These are phyloP conservation scores for Beverwykella pulmonaria DNA, from an alignment of 495 filamentous ascomycete species.

Conservation along the genomic window DNA sequence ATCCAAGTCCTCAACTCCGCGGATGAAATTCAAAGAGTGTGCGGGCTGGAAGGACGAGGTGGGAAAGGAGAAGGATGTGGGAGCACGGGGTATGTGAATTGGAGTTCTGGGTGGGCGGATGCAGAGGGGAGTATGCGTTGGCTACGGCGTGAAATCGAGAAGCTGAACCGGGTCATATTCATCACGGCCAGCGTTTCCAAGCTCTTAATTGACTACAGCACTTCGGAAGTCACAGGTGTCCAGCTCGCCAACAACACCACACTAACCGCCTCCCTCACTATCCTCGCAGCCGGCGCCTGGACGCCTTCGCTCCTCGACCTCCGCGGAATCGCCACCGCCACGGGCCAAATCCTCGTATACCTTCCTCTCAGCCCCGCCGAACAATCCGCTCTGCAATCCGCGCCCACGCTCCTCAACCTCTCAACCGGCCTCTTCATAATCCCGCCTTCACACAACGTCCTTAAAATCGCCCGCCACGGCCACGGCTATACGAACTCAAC, in stretches of 20 bases:
- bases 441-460: constrained; percentile 66
- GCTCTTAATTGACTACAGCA: constrained; percentile 51
- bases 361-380: constrained; percentile 69
- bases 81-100: constrained; percentile 78
- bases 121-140: constrained; percentile 72
- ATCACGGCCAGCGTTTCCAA: constrained; percentile 61
- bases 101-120: constrained; percentile 79
- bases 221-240: constrained; percentile 53
- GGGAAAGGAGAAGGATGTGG: constrained; percentile 58
- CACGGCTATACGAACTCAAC: constrained; percentile 79
- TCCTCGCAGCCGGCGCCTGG: constrained; percentile 89
- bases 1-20: constrained; percentile 41
- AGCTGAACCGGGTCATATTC: constrained; percentile 64
- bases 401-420: constrained; percentile 80
- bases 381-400: constrained; percentile 60
- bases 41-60: constrained; percentile 51
- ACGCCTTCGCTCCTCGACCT: constrained; percentile 75
- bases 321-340: constrained; percentile 71
- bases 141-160: constrained; percentile 56
- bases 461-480: constrained; percentile 82
- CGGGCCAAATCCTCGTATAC: constrained; percentile 81
- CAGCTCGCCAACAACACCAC: constrained; percentile 56
- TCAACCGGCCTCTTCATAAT: constrained; percentile 81
- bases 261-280: constrained; percentile 68
- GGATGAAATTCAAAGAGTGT: constrained; percentile 54